Percentiles rank a stretch among this genome's conserved stretches.
phyloP scores from a whole-genome alignment of 1,139 yeast genomes.

The Geotrichum phurueaensis region DNA sequence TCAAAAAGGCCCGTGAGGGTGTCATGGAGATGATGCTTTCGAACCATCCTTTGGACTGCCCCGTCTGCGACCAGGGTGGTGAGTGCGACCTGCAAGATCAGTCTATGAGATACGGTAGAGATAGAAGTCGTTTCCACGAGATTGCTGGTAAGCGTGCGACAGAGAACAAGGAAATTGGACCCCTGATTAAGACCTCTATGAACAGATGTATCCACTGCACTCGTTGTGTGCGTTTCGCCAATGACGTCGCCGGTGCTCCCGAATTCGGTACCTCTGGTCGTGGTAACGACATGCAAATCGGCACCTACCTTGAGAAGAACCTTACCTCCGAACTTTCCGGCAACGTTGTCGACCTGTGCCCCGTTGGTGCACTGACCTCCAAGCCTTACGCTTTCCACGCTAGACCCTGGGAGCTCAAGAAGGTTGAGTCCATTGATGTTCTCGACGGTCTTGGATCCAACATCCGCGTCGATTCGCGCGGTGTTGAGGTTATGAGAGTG shows the following conservation, averaged over 20 bases:
- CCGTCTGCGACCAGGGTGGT: constrained; percentile 92
- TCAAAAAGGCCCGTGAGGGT: constrained; percentile 80
- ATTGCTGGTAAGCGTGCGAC: constrained; percentile 82
- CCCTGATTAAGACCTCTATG: constrained; percentile 84
- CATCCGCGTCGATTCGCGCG: constrained; percentile 80
- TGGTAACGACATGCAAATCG: constrained; percentile 89
- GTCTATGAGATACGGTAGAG: constrained; percentile 75
- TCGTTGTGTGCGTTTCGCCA: constrained; percentile 83
- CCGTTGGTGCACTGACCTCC: constrained; percentile 86
- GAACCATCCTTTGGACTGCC: constrained; percentile 90
- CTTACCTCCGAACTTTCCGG: constrained; percentile 83
- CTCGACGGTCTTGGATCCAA: constrained; percentile 79
- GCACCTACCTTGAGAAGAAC: constrained; percentile 80
- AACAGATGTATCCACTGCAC: constrained; percentile 93
- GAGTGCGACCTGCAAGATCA: constrained; percentile 92
- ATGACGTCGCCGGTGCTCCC: constrained; percentile 90
- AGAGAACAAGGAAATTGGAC: constrained; percentile 87
- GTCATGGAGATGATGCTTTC: constrained; percentile 84
- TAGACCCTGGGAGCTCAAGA: constrained; percentile 89
- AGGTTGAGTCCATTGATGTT: constrained; percentile 83
- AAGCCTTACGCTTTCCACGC: constrained; percentile 90
- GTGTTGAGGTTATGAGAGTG: constrained; percentile 82
- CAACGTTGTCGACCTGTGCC: constrained; percentile 82
- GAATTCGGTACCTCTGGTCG: constrained; percentile 86
- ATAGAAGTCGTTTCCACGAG: constrained; percentile 79